phyloP scores from a whole-genome alignment of 2,329 filamentous ascomycete species.

The Mollisiaceae sp. region DNA sequence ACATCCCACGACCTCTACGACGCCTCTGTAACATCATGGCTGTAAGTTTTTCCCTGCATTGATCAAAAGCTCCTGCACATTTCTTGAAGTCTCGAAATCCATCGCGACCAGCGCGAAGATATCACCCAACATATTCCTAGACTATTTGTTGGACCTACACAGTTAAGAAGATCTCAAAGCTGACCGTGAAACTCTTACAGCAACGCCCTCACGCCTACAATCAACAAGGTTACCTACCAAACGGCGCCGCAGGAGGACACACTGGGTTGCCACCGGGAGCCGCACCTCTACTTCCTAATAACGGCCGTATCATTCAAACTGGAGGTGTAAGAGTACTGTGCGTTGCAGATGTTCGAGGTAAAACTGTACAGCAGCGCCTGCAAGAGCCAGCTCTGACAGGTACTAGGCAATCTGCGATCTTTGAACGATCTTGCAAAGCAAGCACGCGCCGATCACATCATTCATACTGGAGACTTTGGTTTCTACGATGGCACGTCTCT shows the following conservation, averaged over 20 bases:
- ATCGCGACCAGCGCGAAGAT: conserved; percentile 5
- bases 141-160: conserved; percentile 6
- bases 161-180: conserved; percentile 22
- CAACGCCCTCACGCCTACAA: conserved; percentile 44
- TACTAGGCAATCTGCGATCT: conserved; percentile 86
- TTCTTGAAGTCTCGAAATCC: conserved; percentile 11
- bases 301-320: conserved; percentile 68
- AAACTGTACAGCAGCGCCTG: conserved; percentile 31
- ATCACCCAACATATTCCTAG: not conserved
- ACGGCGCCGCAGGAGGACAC: conserved; percentile 58
- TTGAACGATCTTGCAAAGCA: conserved; percentile 96
- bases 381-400: conserved; percentile 33
- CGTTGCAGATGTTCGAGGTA: conserved; percentile 76
- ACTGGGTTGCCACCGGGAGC: conserved; percentile 60
- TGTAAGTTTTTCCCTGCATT: conserved; percentile 35
- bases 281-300: conserved; percentile 69
- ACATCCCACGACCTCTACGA: conserved; percentile 20
- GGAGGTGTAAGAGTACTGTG: conserved; percentile 71
- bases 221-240: conserved; percentile 59
- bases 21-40: conserved; percentile 35
- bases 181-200: conserved; percentile 36
- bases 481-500: conserved; percentile 98
- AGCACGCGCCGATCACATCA: conserved; percentile 94
- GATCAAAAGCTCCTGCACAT: conserved; percentile 20
- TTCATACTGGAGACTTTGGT: conserved; percentile 98